Evolutionary conservation across 495 filamentous ascomycete genomes (phyloP).

Genomic region (Trypethelium eluteriae): DNA sequence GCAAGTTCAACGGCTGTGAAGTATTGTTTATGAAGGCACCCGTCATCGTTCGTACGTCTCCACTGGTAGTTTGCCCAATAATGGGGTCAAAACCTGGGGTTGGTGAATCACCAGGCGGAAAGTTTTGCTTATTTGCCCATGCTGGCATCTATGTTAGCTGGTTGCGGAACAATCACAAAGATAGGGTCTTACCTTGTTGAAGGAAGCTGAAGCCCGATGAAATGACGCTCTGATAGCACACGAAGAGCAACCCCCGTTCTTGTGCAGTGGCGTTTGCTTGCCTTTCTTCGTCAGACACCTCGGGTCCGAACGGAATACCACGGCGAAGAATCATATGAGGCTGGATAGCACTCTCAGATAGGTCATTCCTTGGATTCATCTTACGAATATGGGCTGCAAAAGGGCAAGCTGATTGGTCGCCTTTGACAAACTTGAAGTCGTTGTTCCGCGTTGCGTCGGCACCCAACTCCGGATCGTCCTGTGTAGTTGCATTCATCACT

Average conservation of each 20-base stretch:
- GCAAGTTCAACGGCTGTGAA: constrained; percentile 13
- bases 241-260: constrained; percentile 39
- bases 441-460: constrained; percentile 30
- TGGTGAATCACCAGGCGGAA: constrained; percentile 15
- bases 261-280: constrained; percentile 17
- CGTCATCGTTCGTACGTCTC: constrained; percentile 4
- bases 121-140: constrained; percentile 26
- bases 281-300: constrained; percentile 29
- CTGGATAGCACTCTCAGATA: constrained; percentile 21
- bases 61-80: constrained; percentile 27
- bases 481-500: constrained; percentile 24
- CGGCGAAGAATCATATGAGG: constrained; percentile 36
- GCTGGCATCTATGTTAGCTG: constrained; percentile 4
- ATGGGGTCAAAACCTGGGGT: constrained; percentile 36
- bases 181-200: constrained; percentile 22
- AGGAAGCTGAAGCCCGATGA: constrained; percentile 37
- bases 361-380: constrained; percentile 36
- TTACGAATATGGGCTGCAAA: constrained; percentile 42
- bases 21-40: background rate
- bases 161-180: background rate
- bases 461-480: constrained; percentile 30
- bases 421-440: constrained; percentile 23
- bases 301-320: constrained; percentile 40
- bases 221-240: constrained; percentile 40
- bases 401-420: constrained; percentile 34